phyloP scores from a whole-genome alignment of 805 yeast species.

The Zygotorulaspora florentina region DNA sequence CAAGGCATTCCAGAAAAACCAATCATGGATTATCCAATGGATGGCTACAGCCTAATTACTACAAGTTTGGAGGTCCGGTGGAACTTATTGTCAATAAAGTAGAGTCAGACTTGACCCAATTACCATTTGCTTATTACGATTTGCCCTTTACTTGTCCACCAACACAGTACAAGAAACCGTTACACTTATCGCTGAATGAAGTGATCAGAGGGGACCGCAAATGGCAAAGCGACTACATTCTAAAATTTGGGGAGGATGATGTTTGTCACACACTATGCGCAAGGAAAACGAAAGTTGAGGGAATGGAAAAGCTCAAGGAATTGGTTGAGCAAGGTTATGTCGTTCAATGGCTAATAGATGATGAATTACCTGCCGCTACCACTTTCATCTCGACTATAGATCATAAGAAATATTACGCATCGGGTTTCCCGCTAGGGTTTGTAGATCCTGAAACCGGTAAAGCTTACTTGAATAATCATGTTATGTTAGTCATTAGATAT shows the following conservation, averaged over 20 bases:
- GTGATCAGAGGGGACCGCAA: conserved; percentile 77
- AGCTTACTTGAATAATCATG: conserved; percentile 70
- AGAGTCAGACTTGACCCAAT: conserved; percentile 65
- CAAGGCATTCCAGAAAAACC: conserved; percentile 1
- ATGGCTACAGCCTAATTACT: conserved; percentile 35
- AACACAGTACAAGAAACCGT: conserved; percentile 46
- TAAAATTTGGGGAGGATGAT: conserved; percentile 59
- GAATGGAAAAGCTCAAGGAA: conserved; percentile 52
- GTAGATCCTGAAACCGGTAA: conserved; percentile 47
- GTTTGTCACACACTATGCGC: conserved; percentile 68
- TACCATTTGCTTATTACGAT: conserved; percentile 73
- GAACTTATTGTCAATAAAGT: conserved; percentile 71
- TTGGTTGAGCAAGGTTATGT: conserved; percentile 67
- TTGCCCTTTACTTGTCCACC: conserved; percentile 80
- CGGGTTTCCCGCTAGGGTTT: conserved; percentile 84
- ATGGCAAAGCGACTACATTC: conserved; percentile 67
- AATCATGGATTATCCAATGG: conserved; percentile 10
- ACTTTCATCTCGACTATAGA: conserved; percentile 60
- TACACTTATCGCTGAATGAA: conserved; percentile 69
- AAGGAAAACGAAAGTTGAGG: conserved; percentile 49
- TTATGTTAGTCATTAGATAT: conserved; percentile 73
- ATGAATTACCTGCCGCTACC: conserved; percentile 77
- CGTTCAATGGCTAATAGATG: conserved; percentile 81
- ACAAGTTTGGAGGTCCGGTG: conserved; percentile 53
- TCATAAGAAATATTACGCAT: conserved; percentile 66